Evolutionary conservation across 2,329 filamentous ascomycete genomes (phyloP), one percentile per base, ranked within the genome.

Genomic region (Cordyceps cicadae): DNA sequence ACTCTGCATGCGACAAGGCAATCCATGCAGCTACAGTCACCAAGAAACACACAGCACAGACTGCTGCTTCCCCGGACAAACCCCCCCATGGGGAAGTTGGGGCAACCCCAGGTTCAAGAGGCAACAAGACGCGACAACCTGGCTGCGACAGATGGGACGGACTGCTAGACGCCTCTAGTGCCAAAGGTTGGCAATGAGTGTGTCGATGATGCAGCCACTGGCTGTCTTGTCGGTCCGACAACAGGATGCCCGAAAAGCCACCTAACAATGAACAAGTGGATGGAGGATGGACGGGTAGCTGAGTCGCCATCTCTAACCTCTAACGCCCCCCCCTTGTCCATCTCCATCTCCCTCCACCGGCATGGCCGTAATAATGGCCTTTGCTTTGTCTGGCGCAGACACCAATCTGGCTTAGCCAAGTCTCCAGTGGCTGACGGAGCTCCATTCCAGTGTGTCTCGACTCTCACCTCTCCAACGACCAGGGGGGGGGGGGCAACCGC

Each of bases 81-180:
- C 19, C 5, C 7, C 54, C 54, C 54, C 54, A 50, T 57, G 54
- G 54, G 54, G 45, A 57, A 57, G 32, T n/a, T 37, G 54, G 54
- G 54, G 32, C 54, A 57, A 41, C 43, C 54, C 56, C 56, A 24
- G 48, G 37, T 17, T 45, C 15, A 37, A 46, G 12, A 32, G 24
- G 24, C 24, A 24, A 24, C 24, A 24, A 24, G 45, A 57, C 46
- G 46, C 54, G 54, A 50, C 55, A 52, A 15, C 5, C 9, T n/a
- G 19, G 29, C 9, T 19, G 32, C 54, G 43, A 58, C 46, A 4
- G 24, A 24, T 24, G n/a, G 26, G 43, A 57, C 54, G n/a, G 19
- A 5, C 43, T 26, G 43, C 29, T 43, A 21, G 19, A 26, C 39
- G 32, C 11, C 15, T 48, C 3, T 17, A 5, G 29, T 46, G 34